Evolutionary conservation across 345 rosid species (phyloP), one percentile per base, ranked within the genome.

Genomic region (Sonneratia alba): DNA sequence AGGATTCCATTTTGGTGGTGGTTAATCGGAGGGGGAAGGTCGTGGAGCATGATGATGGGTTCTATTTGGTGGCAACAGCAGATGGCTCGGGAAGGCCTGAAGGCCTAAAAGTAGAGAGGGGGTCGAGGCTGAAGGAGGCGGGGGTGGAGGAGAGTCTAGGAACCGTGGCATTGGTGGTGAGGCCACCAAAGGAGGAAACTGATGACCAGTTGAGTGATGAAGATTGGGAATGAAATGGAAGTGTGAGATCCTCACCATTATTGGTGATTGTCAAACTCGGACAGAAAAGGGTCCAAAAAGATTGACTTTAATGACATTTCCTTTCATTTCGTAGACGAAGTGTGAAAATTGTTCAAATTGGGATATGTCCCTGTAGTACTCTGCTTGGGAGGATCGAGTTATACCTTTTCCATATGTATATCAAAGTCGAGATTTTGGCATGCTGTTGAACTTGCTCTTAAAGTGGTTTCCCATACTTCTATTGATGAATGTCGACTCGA

Each of bases 1-100:
- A 94, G 70, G 99, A 95, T 72, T 56, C 90, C 36, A 79, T 90
- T 55, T 77, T 95, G 77, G 99, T 90, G 36, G 92, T 91, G 21
- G 89, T 72, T 2, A 89, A 95, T 72, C 72, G 96, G 81, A 81
- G 75, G 61, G 83, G 78, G 77, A 89, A 85, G 70, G 78, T 51
- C 14, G 97, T 95, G n/a, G 85, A 67, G 32, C 79, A 34, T 1
- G 87, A 86, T 53, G 86, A 83, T 9, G 93, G 96, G 49, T 94
- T 90, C 71, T 91, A 90, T 47, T 80, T 94, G 77, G 93, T 85
- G 74, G 77, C 42, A 4, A 71, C 71, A 14, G 81, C 67, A 7
- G 74, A 42, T 18, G 90, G 80, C 16, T 78, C 51, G 24, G 89
- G 82, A 3, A 36, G 73, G 2, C 36, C 71, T 4, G 77, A 70